A percentile compares a stretch with the other conserved stretches of the same genome.
Conservation (phyloP, 2,329 filamentous ascomycete genomes). For the Penicillium hesseltinei region DNA sequence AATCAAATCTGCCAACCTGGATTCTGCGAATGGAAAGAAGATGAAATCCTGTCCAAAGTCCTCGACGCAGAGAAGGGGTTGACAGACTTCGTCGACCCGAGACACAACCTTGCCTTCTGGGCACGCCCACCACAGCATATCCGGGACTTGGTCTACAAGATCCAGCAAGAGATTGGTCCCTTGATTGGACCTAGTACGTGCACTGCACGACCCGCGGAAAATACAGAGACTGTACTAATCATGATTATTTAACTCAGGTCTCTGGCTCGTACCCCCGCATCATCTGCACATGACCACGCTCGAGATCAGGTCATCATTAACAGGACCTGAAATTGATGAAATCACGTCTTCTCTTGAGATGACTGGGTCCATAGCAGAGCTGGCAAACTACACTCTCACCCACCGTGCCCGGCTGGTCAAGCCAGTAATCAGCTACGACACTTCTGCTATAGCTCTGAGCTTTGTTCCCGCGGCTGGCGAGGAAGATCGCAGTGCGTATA, state of each 20-base stretch:
- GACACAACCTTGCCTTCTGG: slow-evolving; percentile 87
- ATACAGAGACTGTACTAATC: neutral
- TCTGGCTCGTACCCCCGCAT: slow-evolving; percentile 82
- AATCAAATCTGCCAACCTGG: slow-evolving; percentile 66
- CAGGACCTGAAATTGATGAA: slow-evolving; percentile 63
- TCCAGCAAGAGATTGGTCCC: slow-evolving; percentile 66
- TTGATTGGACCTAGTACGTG: slow-evolving; percentile 66
- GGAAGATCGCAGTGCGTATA: slow-evolving; percentile 37
- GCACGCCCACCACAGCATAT: slow-evolving; percentile 75
- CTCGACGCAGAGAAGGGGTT: slow-evolving; percentile 59
- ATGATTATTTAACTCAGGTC: slow-evolving; percentile 48
- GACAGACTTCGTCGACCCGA: slow-evolving; percentile 68
- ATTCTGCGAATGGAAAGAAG: slow-evolving; percentile 71
- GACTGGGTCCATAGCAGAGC: slow-evolving; percentile 49
- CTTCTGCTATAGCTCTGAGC: slow-evolving; percentile 79
- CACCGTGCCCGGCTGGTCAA: slow-evolving; percentile 76
- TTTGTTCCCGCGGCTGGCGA: slow-evolving; percentile 78
- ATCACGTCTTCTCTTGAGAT: slow-evolving; percentile 60
- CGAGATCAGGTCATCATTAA: slow-evolving; percentile 79
- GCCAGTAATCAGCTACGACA: slow-evolving; percentile 79
- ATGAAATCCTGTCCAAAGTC: slow-evolving; percentile 71
- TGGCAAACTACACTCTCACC: slow-evolving; percentile 64
- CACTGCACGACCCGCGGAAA: neutral
- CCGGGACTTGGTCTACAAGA: slow-evolving; percentile 61
- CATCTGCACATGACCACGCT: slow-evolving; percentile 81